phyloP scores from a whole-genome alignment of 2,329 filamentous ascomycete genomes.

The Cryphonectria nitschkei region DNA sequence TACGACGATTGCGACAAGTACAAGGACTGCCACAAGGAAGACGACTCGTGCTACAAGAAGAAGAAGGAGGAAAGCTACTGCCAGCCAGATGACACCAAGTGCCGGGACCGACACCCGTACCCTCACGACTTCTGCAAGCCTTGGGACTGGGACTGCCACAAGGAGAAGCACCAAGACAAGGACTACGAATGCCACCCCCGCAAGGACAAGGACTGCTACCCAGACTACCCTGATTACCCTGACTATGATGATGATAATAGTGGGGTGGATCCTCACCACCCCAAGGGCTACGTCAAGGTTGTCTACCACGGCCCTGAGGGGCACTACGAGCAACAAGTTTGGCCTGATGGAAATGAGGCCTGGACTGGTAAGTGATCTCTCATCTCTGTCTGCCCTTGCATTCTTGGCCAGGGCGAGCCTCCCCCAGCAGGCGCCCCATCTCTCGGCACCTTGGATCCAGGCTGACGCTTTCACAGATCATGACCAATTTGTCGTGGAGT shows the following conservation, averaged over 20 bases:
- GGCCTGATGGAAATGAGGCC: constrained; percentile 27
- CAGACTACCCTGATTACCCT: constrained; percentile 11
- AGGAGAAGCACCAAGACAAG: constrained; percentile 15
- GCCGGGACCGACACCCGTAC: constrained; percentile 7
- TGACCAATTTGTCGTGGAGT: constrained; percentile 13
- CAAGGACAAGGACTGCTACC: constrained; percentile 18
- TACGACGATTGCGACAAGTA: constrained; percentile 21
- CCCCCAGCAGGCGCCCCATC: background rate
- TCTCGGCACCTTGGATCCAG: background rate
- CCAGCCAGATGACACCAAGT: constrained; percentile 9
- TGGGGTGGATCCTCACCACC: constrained; percentile 11
- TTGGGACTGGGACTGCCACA: constrained; percentile 18
- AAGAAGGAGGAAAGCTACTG: constrained; percentile 12
- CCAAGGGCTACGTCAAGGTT: constrained; percentile 16
- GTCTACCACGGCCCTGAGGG: constrained; percentile 16
- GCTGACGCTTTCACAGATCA: constrained; percentile 19
- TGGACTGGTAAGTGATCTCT: constrained; percentile 22
- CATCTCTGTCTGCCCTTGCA: background rate
- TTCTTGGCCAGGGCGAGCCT: background rate
- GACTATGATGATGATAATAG: constrained; percentile 10
- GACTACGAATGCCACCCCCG: constrained; percentile 20
- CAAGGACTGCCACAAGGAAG: constrained; percentile 11
- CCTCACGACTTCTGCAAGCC: constrained; percentile 21
- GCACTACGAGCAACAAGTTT: constrained; percentile 23
- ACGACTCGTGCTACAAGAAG: constrained; percentile 15